Evolutionary conservation across 208 protist genomes (phyloP).

Genomic region (Acanthamoeba divionensis): DNA sequence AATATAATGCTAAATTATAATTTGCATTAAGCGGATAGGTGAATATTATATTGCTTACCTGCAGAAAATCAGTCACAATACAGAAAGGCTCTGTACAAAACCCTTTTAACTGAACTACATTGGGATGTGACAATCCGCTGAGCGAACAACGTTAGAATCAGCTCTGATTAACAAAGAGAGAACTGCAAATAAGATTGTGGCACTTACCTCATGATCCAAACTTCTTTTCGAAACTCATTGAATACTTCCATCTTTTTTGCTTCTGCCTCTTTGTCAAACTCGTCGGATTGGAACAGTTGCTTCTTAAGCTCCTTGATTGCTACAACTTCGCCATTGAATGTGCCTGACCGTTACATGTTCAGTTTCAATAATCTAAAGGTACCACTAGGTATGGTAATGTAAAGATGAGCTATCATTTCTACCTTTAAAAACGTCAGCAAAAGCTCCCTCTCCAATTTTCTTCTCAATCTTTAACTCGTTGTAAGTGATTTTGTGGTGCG

Average conservation of each 20-base stretch:
- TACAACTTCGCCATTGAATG: not conserved
- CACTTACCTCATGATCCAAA: not conserved
- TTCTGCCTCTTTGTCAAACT: not conserved
- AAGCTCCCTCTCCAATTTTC: not conserved
- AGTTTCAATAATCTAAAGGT: no score
- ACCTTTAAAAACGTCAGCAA: not conserved
- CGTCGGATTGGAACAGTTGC: not conserved
- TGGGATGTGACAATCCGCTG: not conserved
- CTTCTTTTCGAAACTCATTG: not conserved
- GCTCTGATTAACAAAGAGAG: no score
- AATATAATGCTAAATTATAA: no score
- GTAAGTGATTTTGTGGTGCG: not conserved
- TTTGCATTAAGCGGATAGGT: no score
- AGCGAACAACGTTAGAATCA: not conserved
- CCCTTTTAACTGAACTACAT: not conserved
- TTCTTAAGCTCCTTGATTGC: not conserved
- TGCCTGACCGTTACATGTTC: no score
- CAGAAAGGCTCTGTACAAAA: not conserved
- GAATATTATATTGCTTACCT: not conserved
- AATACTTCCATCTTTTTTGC: not conserved
- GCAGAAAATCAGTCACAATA: not conserved
- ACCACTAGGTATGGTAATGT: no score
- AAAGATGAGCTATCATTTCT: no score
- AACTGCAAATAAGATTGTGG: no score
- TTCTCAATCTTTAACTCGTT: not conserved